phyloP scores from a whole-genome alignment of 805 yeast species.

The Candida wancherniae region DNA sequence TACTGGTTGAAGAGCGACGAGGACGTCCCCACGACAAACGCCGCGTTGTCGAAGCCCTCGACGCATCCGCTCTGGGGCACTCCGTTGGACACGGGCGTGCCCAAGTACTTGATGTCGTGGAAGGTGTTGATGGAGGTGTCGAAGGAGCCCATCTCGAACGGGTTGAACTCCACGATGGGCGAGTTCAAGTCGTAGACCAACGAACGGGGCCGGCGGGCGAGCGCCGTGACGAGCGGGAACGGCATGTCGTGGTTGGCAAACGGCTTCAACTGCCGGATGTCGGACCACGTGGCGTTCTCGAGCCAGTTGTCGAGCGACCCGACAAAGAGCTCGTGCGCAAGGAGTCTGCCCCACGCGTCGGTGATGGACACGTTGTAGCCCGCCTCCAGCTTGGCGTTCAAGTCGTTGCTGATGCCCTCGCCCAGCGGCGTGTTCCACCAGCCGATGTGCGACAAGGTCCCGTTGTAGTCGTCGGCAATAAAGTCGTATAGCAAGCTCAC shows the following conservation, averaged over 20 bases:
- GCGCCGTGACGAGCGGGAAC: slow-evolving; percentile 33
- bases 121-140: slow-evolving; percentile 36
- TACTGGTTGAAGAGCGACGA: slow-evolving; percentile 36
- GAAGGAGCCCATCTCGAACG: slow-evolving; percentile 40
- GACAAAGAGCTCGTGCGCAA: slow-evolving; percentile 61
- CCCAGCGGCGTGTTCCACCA: slow-evolving; percentile 34
- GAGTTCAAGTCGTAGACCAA: slow-evolving; percentile 29
- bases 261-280: slow-evolving; percentile 22
- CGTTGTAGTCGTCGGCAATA: slow-evolving; percentile 19
- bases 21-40: slow-evolving; percentile 36
- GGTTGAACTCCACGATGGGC: slow-evolving; percentile 37
- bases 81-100: slow-evolving; percentile 32
- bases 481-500: slow-evolving; percentile 17
- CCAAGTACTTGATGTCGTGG: slow-evolving; percentile 34
- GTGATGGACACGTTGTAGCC: slow-evolving; percentile 67
- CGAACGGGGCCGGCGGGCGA: slow-evolving; percentile 34
- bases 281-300: slow-evolving; percentile 29
- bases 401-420: slow-evolving; percentile 46
- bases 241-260: slow-evolving; percentile 38
- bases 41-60: slow-evolving; percentile 37
- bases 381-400: slow-evolving; percentile 44
- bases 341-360: slow-evolving; percentile 76
- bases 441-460: slow-evolving; percentile 26
- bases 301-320: slow-evolving; percentile 23
- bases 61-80: slow-evolving; percentile 25